Conservation (phyloP, 306 rosid genomes). For the Alnus glutinosa region DNA sequence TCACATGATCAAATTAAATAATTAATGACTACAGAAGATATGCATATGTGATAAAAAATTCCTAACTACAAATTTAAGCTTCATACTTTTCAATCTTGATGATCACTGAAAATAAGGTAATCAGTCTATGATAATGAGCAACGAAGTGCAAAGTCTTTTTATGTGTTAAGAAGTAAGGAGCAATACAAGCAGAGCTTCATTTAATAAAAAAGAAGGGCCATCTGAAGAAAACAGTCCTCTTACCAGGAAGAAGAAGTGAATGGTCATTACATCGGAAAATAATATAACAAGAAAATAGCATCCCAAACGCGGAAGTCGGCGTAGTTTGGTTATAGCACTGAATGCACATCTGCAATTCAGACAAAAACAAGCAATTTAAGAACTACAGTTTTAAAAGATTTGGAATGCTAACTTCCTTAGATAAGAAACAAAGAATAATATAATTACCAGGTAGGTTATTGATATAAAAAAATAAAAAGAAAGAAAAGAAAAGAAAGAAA, state of each 20-base stretch:
- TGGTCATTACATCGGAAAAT: slow-evolving; percentile 76
- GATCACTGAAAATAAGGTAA: background rate
- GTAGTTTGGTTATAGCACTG: slow-evolving; percentile 84
- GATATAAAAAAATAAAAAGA: background rate
- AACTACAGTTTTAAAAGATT: slow-evolving; percentile 8
- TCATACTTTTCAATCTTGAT: background rate
- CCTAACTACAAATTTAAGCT: background rate
- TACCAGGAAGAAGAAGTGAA: slow-evolving; percentile 97
- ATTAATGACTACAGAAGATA: slow-evolving; percentile 1
- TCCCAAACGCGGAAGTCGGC: slow-evolving; percentile 75
- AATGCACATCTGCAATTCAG: slow-evolving; percentile 68
- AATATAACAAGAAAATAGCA: slow-evolving; percentile 85
- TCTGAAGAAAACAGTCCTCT: slow-evolving; percentile 26
- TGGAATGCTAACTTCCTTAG: background rate
- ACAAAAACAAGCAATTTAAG: slow-evolving; percentile 27
- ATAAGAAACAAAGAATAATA: background rate
- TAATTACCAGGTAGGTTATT: background rate
- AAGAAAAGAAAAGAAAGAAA: background rate
- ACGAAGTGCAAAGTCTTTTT: background rate
- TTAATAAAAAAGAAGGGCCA: slow-evolving; percentile 3
- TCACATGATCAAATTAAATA: background rate
- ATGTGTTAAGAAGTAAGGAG: background rate
- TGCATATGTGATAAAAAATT: background rate
- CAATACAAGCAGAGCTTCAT: background rate
- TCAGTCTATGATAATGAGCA: slow-evolving; percentile 6